Evolutionary conservation across 2,329 filamentous ascomycete species (phyloP).

Genomic region (Colletotrichum abscissum): DNA sequence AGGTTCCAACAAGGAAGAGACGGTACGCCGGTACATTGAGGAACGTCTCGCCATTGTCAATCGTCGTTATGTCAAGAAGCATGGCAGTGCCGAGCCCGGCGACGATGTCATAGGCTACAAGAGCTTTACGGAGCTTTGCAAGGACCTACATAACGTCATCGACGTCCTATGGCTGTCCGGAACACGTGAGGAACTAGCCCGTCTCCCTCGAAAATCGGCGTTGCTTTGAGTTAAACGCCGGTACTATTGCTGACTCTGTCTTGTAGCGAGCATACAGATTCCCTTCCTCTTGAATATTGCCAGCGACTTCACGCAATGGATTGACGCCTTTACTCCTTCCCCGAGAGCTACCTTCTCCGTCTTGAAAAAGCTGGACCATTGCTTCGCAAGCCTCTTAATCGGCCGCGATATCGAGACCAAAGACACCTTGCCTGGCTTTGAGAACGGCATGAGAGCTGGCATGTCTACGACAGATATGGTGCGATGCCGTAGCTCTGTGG

Average conservation of each 20-base stretch:
- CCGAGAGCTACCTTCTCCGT: constrained; percentile 77
- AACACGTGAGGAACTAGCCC: constrained; percentile 72
- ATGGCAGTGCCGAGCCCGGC: constrained; percentile 55
- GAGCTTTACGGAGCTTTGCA: constrained; percentile 76
- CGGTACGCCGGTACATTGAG: constrained; percentile 68
- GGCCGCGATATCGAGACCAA: constrained; percentile 75
- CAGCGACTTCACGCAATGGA: constrained; percentile 76
- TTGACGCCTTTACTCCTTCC: constrained; percentile 77
- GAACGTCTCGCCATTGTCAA: constrained; percentile 63
- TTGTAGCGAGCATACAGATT: constrained; percentile 79
- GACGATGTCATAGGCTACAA: constrained; percentile 65
- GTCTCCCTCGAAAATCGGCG: neutral
- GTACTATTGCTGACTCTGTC: constrained; percentile 3
- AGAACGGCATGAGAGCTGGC: constrained; percentile 68
- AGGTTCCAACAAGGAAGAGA: constrained; percentile 70
- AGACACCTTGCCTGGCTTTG: constrained; percentile 77
- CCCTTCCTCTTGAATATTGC: constrained; percentile 86
- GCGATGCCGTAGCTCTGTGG: constrained; percentile 82
- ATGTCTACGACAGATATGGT: constrained; percentile 88
- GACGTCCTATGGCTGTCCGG: constrained; percentile 89
- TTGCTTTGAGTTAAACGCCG: neutral
- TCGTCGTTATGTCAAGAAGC: constrained; percentile 71
- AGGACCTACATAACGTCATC: constrained; percentile 78
- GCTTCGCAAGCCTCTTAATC: constrained; percentile 80
- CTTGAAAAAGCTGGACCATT: constrained; percentile 83